These are phyloP conservation scores for Cyclotella sp. DNA, from an alignment of 108 stramenopile genomes.

Conservation along the genomic window DNA sequence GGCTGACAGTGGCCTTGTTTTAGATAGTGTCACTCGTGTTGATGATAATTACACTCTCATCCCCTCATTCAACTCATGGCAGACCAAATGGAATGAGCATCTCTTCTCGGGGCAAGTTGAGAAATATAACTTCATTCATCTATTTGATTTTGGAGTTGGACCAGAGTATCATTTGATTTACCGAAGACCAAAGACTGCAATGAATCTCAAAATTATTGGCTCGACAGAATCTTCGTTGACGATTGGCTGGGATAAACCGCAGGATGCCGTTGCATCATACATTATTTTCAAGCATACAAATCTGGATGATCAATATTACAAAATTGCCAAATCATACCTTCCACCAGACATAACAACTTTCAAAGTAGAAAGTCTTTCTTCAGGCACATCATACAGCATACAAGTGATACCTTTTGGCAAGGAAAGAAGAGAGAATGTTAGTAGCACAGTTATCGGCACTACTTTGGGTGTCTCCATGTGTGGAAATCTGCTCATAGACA, in stretches of 20 bases:
- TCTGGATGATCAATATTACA: slow-evolving; percentile 25
- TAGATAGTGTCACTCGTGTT: slow-evolving; percentile 26
- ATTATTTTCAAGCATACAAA: slow-evolving; percentile 2
- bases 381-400: slow-evolving; percentile 32
- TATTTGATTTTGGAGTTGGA: slow-evolving; percentile 43
- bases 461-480: slow-evolving; percentile 17
- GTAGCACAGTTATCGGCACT: neutral
- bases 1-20: slow-evolving; percentile 11
- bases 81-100: slow-evolving; percentile 39
- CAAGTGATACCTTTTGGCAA: neutral
- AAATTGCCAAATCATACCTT: slow-evolving; percentile 15
- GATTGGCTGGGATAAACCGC: slow-evolving; percentile 16
- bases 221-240: slow-evolving; percentile 17
- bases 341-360: slow-evolving; percentile 8
- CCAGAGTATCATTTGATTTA: slow-evolving; percentile 28
- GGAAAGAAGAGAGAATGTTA: neutral
- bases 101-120: slow-evolving; percentile 23
- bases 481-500: slow-evolving; percentile 13
- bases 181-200: neutral
- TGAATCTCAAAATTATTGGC: slow-evolving; percentile 12
- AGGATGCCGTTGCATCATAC: neutral
- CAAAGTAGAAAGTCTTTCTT: slow-evolving; percentile 5
- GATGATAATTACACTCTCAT: slow-evolving; percentile 32
- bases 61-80: slow-evolving; percentile 39
- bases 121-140: slow-evolving; percentile 28